Percentiles rank a stretch among this genome's conserved stretches.
These are phyloP conservation scores for Phtheirospermum japonicum DNA, from an alignment of 257 asterid genomes.

Conservation along the genomic window DNA sequence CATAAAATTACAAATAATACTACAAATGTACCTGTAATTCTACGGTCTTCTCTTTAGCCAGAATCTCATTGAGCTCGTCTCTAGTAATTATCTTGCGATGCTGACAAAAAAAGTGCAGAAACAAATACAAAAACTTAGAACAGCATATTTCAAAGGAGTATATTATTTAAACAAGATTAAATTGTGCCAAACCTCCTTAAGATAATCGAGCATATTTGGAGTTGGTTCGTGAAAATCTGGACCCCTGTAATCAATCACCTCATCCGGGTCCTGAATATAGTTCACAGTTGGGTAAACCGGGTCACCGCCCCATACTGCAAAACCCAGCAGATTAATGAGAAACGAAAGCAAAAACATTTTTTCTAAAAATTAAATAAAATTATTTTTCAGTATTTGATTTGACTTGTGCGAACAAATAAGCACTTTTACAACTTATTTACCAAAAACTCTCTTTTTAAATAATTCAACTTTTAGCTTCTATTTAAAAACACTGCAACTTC, in stretches of 20 bases:
- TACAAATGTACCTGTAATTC: background rate
- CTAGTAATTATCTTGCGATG: background rate
- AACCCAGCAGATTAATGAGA: background rate
- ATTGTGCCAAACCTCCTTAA: constrained; percentile 73
- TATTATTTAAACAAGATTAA: background rate
- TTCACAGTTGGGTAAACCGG: constrained; percentile 92
- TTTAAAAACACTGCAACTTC: background rate
- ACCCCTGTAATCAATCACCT: constrained; percentile 90
- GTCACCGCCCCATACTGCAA: constrained; percentile 9
- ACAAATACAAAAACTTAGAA: background rate
- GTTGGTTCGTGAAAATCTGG: constrained; percentile 98
- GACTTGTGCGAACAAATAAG: no score
- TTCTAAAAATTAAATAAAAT: no score
- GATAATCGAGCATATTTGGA: constrained; percentile 82
- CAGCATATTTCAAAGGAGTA: background rate
- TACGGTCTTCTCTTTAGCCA: background rate
- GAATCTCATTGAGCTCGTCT: background rate
- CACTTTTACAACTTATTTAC: no score
- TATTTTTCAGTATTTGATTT: no score
- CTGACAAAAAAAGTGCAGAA: background rate
- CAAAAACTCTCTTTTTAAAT: background rate
- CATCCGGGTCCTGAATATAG: constrained; percentile 95
- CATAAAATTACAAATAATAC: background rate
- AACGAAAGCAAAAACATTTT: background rate
- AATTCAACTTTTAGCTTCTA: no score